These are phyloP conservation scores for Coemansia brasiliensis DNA, from an alignment of 192 early-diverging fungal species.

Conservation along the genomic window DNA sequence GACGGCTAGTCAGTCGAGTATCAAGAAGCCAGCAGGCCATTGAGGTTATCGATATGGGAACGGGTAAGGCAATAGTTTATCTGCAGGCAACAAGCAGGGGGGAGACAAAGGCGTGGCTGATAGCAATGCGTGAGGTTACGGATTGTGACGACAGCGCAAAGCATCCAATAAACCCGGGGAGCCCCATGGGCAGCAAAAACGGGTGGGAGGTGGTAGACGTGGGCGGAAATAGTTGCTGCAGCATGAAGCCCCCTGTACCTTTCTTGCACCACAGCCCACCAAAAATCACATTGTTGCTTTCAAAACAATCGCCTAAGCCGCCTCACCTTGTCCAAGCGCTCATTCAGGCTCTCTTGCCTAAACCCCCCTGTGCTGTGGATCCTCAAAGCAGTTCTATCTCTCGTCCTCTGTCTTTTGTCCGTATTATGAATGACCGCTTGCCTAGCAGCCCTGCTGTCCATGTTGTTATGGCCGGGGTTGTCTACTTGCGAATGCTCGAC, in stretches of 20 bases:
- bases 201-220: not conserved
- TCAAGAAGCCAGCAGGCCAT: conserved; percentile 13
- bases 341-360: conserved; percentile 11
- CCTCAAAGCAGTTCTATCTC: not conserved
- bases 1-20: not conserved
- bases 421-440: not conserved
- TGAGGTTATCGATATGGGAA: conserved; percentile 13
- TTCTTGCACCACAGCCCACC: no score
- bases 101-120: conserved; percentile 36
- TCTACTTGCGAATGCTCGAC: conserved; percentile 33
- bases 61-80: conserved; percentile 12
- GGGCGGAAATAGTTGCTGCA: not conserved
- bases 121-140: conserved; percentile 16
- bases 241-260: no score
- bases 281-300: not conserved
- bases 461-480: conserved; percentile 26
- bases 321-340: conserved; percentile 42
- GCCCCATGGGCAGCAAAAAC: not conserved
- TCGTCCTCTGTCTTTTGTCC: no score
- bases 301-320: conserved; percentile 32
- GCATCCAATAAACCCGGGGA: no score
- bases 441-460: conserved; percentile 11
- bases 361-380: not conserved
- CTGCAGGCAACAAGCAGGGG: conserved; percentile 21
- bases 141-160: no score